Evolutionary conservation across 73 alveolate genomes (phyloP).

Genomic region (Paramecium pentaurelia): DNA sequence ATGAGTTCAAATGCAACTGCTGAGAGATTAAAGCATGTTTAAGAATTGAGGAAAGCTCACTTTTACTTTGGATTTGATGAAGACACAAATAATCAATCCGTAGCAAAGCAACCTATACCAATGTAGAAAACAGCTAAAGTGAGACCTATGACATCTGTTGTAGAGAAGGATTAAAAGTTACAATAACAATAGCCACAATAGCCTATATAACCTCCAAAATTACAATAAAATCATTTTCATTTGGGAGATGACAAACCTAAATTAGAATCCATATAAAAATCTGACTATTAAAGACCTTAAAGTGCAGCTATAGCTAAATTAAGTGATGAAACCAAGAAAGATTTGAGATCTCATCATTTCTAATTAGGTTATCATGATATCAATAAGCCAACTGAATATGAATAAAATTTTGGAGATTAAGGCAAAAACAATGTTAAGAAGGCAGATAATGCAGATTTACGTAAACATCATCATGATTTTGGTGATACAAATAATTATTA

Average conservation of each 20-base stretch:
- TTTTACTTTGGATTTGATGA: constrained; percentile 53
- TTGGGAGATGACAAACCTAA: constrained; percentile 55
- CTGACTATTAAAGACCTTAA: constrained; percentile 43
- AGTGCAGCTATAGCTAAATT: constrained; percentile 50
- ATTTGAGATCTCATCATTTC: constrained; percentile 63
- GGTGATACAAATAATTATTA: constrained; percentile 60
- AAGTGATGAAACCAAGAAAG: constrained; percentile 61
- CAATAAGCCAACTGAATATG: constrained; percentile 46
- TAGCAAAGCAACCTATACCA: constrained; percentile 15
- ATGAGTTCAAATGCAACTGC: constrained; percentile 50
- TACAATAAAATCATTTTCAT: constrained; percentile 38
- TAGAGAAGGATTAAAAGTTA: neutral
- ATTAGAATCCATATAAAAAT: neutral
- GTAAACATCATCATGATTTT: constrained; percentile 62
- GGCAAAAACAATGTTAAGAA: neutral
- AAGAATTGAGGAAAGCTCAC: constrained; percentile 36
- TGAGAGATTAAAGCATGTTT: constrained; percentile 34
- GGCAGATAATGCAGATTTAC: constrained; percentile 48
- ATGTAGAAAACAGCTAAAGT: constrained; percentile 25
- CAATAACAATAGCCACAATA: neutral
- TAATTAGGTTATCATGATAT: constrained; percentile 37
- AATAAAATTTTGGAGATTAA: neutral
- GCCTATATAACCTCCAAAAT: neutral
- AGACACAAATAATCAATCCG: constrained; percentile 44
- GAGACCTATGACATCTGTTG: constrained; percentile 30